Conservation (phyloP, 495 filamentous ascomycete species). For the Polyplosphaeria fusca region DNA sequence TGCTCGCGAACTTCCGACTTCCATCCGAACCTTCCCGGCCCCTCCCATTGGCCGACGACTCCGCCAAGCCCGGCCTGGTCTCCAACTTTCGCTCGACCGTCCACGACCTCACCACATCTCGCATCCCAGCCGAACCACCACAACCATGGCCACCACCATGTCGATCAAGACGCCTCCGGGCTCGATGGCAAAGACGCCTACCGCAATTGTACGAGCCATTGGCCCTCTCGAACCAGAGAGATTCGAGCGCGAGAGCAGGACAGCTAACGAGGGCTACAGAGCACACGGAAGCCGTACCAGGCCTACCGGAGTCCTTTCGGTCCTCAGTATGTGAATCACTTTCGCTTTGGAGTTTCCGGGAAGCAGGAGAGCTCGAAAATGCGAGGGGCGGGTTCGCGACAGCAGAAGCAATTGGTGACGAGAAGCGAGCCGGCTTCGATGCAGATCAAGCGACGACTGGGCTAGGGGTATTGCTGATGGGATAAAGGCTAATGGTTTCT, state of each 20-base stretch:
- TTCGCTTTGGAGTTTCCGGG: background rate
- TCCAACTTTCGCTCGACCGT: background rate
- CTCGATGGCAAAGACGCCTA: background rate
- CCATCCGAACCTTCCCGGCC: background rate
- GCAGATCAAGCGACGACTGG: background rate
- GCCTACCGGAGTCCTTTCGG: constrained; percentile 48
- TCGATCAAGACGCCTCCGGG: background rate
- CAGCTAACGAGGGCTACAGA: constrained; percentile 6
- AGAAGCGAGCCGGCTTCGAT: background rate
- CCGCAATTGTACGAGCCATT: background rate
- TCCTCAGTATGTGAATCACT: constrained; percentile 40
- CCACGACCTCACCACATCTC: background rate
- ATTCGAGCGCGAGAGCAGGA: background rate
- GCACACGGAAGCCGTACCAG: constrained; percentile 24
- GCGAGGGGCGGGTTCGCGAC: background rate
- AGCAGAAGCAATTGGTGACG: background rate
- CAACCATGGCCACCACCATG: background rate
- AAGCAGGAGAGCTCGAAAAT: background rate
- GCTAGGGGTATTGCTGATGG: background rate
- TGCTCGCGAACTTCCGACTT: background rate
- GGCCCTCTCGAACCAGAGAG: background rate
- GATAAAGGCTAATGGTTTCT: background rate
- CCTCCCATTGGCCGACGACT: background rate
- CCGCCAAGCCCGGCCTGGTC: background rate
- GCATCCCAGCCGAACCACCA: background rate